Conservation (phyloP, 108 stramenopile species). For the Skeletonema grethae region DNA sequence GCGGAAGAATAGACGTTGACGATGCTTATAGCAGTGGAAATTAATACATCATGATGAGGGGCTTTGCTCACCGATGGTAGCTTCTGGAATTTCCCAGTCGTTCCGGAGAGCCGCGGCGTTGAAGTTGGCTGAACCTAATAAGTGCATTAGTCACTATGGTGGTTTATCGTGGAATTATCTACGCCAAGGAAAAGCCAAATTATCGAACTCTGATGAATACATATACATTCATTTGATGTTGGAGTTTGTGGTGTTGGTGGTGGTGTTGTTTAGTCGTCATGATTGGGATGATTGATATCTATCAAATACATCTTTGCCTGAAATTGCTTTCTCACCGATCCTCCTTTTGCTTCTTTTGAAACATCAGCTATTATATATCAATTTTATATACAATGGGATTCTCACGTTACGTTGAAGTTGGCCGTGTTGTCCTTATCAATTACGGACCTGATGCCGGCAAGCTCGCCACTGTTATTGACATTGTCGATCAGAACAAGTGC, state of each 20-base stretch:
- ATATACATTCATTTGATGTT: neutral
- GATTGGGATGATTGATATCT: neutral
- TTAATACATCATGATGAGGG: neutral
- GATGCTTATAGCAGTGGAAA: neutral
- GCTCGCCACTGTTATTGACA: constrained; percentile 96
- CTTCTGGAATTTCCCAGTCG: neutral
- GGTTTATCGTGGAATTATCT: neutral
- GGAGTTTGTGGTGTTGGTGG: neutral
- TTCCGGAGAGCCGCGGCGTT: neutral
- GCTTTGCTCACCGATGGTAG: neutral
- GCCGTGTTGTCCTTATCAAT: constrained; percentile 97
- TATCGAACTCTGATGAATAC: neutral
- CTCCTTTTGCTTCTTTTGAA: neutral
- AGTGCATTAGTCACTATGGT: too few relatives aligned
- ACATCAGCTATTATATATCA: constrained; percentile 3
- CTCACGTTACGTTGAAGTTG: constrained; percentile 98
- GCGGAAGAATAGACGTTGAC: neutral
- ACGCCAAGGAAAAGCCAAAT: neutral
- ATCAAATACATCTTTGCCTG: neutral
- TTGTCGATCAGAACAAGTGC: constrained; percentile 98
- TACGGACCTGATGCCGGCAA: constrained; percentile 95
- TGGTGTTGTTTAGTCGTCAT: neutral
- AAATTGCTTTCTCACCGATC: neutral
- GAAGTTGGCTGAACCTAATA: neutral
- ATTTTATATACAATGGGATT: constrained; percentile 79